Evolutionary conservation across 1,139 yeast genomes (phyloP), one percentile per base, ranked within the genome.

Genomic region (Eremothecium sinecaudum): DNA sequence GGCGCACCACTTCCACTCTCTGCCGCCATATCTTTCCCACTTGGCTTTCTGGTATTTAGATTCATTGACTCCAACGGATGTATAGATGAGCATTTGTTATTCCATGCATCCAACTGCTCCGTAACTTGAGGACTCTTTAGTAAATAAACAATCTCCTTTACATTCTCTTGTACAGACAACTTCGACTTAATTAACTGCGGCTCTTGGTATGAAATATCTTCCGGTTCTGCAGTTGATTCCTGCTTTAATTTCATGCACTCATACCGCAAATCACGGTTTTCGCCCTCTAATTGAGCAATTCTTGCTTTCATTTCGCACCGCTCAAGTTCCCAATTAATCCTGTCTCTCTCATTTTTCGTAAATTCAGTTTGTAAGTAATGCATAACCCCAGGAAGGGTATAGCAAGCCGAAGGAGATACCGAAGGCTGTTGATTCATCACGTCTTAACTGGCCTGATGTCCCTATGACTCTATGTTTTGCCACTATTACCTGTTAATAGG

Each of bases 281-380:
- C 80, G 21, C 73, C 76, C 37, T 69, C 69, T 21, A 86, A 61
- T 33, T 76, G 75, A 1, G 78, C 79, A 35, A 80, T 73, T 36
- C 72, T 65, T 7, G 75, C 62, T 35, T 63, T 66, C 73, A 70
- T 67, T 44, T 70, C 74, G 9, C 73, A 69, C 30, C 68, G 56
- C 45, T 69, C 74, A 34, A 71, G 53, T 39, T 67, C 75, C 76
- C 77, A 73, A 32, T 67, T 67, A 32, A 73, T 68, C 31, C 75
- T 58, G 41, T 70, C 73, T 34, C 73, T 64, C 47, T 73, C 78
- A 47, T 67, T 69, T 32, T 65, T 64, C 39, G 73, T 71, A 64
- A 73, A 71, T 47, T 73, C 78, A 24, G 67, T 61, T 47, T 73
- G 78, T 43, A 73, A 58, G 43, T 69, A 73, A 44, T 71, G 68